Base-by-base conservation (phyloP, 2,329 filamentous ascomycete genomes). In the Leptographium wingfieldii region DNA sequence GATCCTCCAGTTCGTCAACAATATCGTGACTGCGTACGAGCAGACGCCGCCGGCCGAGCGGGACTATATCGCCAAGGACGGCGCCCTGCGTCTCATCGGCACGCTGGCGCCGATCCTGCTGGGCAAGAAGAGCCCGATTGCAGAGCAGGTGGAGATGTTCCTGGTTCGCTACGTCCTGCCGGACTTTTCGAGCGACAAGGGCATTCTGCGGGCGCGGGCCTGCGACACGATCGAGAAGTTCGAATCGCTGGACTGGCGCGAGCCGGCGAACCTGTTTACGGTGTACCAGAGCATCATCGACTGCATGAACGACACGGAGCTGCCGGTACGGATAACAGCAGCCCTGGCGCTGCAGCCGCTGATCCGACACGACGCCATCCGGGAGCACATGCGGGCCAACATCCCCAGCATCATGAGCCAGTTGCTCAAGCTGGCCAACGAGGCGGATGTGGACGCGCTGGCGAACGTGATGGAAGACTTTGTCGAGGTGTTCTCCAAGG, bases 391-490 rank as follows among this genome's bases (percentile, higher is more conserved):
- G 94, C 92, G 96, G 74, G 85, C 92, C 69, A 96, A 92, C 71
- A 99, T 99, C 66, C 92, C 94, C 19, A 95, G 95, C 68, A 97
- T 99, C 69, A 99, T 99, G 94, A 95, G 97, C 74, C 92, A 99
- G 73, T 81, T 99, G 16, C 80, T 99, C 59, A 97, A 97, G 76
- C 78, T 99, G 60, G 92, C 94, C 33, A 99, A 99, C 69, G 94
- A 99, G 74, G 94, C 95, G 61, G 94, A 99, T 70, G 92, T 99
- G 55, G 94, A 99, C 72, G 92, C 94, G 5, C 79, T 99, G 49
- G 92, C 94, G 27, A 97, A 97, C 69, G 94, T 99, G 48, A 99
- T 99, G 94, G 94, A 99, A 73, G 94, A 99, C 70, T 99, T 99
- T 70, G 94, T 99, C 54, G 94, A 99, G 73, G 92, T 97, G 2